These are phyloP conservation scores for Phytophthora rubi DNA, from an alignment of 352 stramenopile species.

Conservation along the genomic window DNA sequence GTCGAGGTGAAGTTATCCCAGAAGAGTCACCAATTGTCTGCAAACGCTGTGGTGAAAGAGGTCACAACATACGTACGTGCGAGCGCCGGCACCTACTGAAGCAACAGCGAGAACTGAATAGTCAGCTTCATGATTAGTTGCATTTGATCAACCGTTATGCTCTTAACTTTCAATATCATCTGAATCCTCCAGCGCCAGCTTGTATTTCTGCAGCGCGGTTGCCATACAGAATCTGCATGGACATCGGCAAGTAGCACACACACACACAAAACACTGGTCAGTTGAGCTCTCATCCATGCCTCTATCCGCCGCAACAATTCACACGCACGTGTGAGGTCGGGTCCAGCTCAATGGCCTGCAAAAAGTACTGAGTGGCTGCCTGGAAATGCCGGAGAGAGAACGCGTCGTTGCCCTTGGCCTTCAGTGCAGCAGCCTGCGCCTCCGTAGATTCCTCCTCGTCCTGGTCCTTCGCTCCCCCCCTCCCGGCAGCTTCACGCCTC, in stretches of 20 bases:
- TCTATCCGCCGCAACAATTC: background rate
- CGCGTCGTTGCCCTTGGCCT: too few relatives aligned
- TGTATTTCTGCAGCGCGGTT: slow-evolving; percentile 84
- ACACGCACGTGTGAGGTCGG: slow-evolving; percentile 69
- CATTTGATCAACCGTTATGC: too few relatives aligned
- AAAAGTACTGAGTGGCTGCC: slow-evolving; percentile 51
- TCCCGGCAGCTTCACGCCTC: slow-evolving; percentile 50
- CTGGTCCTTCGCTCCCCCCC: slow-evolving; percentile 28
- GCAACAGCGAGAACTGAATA: too few relatives aligned
- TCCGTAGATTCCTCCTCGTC: slow-evolving; percentile 23
- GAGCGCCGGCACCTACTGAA: too few relatives aligned
- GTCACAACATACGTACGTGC: too few relatives aligned
- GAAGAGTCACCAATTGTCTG: too few relatives aligned
- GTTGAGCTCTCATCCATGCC: background rate
- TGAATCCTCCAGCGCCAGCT: slow-evolving; percentile 68
- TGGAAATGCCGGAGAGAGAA: too few relatives aligned
- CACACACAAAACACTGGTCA: background rate
- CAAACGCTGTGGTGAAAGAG: too few relatives aligned
- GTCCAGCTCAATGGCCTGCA: slow-evolving; percentile 83
- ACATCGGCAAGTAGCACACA: background rate
- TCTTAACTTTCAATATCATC: slow-evolving; percentile 25
- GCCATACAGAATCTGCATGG: slow-evolving; percentile 75
- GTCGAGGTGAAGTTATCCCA: too few relatives aligned
- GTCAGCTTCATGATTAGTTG: too few relatives aligned
- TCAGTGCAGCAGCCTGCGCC: too few relatives aligned